Conservation (phyloP, 1,284 basidiomycete species). For the Heterobasidion annosum region DNA sequence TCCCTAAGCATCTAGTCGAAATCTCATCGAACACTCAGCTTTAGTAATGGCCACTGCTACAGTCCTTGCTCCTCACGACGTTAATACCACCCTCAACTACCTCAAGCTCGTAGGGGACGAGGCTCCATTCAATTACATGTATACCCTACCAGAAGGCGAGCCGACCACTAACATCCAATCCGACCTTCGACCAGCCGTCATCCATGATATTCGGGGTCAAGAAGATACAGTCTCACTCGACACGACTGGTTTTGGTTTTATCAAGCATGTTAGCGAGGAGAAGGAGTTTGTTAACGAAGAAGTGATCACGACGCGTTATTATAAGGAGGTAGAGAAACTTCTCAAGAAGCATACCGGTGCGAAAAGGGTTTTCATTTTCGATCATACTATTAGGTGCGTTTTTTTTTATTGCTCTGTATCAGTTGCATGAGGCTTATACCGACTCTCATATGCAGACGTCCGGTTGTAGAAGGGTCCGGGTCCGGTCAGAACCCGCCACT, state of each 20-base stretch:
- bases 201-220: conserved; percentile 25
- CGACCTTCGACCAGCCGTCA: conserved; percentile 14
- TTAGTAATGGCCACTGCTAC: conserved; percentile 17
- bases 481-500: neutral
- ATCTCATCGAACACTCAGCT: neutral
- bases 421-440: neutral
- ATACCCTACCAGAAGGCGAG: conserved; percentile 16
- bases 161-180: conserved; percentile 14
- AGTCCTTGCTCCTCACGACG: conserved; percentile 13
- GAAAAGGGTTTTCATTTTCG: conserved; percentile 33
- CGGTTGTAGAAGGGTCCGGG: neutral
- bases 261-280: conserved; percentile 24
- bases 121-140: conserved; percentile 19
- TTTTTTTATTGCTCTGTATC: neutral
- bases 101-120: conserved; percentile 11
- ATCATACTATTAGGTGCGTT: conserved; percentile 34
- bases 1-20: neutral
- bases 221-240: conserved; percentile 26
- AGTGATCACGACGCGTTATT: conserved; percentile 26
- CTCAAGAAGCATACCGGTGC: conserved; percentile 31
- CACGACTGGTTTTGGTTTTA: conserved; percentile 32
- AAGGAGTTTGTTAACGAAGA: conserved; percentile 33
- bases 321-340: conserved; percentile 33
- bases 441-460: neutral
- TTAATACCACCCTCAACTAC: conserved; percentile 21